phyloP scores from a whole-genome alignment of 1,139 yeast species.

The Yamadazyma blattariae region DNA sequence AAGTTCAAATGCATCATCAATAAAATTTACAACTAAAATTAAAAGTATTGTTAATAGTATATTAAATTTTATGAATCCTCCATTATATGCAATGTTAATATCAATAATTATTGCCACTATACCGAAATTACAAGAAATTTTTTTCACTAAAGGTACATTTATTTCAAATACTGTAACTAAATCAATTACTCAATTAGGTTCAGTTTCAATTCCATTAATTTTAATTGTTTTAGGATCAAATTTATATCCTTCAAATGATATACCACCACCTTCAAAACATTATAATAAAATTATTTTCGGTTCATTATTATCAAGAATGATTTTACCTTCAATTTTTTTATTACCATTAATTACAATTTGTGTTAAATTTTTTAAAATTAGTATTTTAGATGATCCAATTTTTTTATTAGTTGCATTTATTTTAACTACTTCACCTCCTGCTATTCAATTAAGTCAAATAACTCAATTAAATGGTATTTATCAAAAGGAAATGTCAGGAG shows the following conservation, averaged over 20 bases:
- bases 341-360: constrained; percentile 66
- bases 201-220: constrained; percentile 84
- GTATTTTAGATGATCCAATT: constrained; percentile 81
- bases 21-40: neutral
- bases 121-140: constrained; percentile 61
- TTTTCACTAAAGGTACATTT: constrained; percentile 58
- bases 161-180: constrained; percentile 73
- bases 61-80: constrained; percentile 77
- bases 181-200: constrained; percentile 76
- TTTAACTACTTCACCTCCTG: constrained; percentile 79
- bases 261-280: constrained; percentile 61
- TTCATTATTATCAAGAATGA: constrained; percentile 72
- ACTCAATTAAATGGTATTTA: constrained; percentile 74
- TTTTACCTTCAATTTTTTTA: constrained; percentile 64
- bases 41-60: constrained; percentile 3
- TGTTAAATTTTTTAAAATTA: constrained; percentile 62
- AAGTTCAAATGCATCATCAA: neutral
- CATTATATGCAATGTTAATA: constrained; percentile 85
- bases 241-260: constrained; percentile 61
- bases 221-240: constrained; percentile 76
- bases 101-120: constrained; percentile 83
- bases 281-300: constrained; percentile 61
- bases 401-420: constrained; percentile 74
- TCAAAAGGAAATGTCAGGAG: constrained; percentile 83
- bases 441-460: constrained; percentile 79